Base-by-base conservation (phyloP, 164 flowering plant species). In the Vitis rotundifolia region DNA sequence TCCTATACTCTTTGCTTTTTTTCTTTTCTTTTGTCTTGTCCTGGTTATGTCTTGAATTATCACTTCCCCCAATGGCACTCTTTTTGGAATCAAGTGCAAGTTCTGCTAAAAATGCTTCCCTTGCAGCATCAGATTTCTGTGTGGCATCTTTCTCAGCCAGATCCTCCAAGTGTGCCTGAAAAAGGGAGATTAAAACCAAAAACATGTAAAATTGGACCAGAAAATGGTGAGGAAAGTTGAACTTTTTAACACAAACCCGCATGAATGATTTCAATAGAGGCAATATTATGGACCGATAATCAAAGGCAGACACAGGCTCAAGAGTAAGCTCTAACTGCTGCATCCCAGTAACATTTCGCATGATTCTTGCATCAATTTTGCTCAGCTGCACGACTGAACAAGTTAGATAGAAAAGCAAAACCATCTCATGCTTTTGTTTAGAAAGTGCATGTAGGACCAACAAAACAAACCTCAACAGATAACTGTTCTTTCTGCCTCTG, bases 41-140 rank as follows among this genome's bases (percentile, higher is more conserved):
- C 50, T 78, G 91, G 50, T 67, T 8, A 59, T 77, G 83, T 78
- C 78, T 88, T 19, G 81, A 73, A 74, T 67, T 78, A 74, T 89
- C 91, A 69, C 71, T 81, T 76, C 89, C 88, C 69, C 85, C 85
- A 61, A 66, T 76, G 54, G 29, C 58, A 72, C 71, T 77, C 75
- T 88, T 96, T 64, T 87, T 79, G 48, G 89, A 82, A 86, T 93
- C 98, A 75, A 73, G 95, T 31, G 87, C 98, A 79, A 96, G 94
- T 77, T 96, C 99, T 9, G 97, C 98, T 60, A 93, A 80, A 77
- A 96, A 89, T 60, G 98, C 97, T 79, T 92, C 96, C 74, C 97
- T 89, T 56, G 94, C 97, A 69, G 99, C 98, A 83, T 96, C 99
- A 76, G 99, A 93, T 78, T 91, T 96, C 74, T 92, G 90, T 28